A percentile compares a stretch with the other conserved stretches of the same genome.
phyloP scores from a whole-genome alignment of 345 rosid genomes.

The Heritiera fomes region DNA sequence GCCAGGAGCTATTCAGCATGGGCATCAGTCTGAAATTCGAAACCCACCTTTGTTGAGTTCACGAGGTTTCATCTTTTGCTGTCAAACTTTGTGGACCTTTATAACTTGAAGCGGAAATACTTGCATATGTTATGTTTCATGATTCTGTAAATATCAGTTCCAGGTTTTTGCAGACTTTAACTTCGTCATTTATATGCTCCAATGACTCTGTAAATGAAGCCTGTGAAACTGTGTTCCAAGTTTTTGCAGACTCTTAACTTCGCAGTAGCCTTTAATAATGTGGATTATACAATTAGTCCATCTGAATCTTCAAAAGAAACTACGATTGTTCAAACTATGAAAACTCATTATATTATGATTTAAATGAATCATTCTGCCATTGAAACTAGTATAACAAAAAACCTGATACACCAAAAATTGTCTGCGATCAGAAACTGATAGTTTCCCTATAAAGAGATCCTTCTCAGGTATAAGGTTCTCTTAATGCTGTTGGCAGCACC shows the following conservation, averaged over 20 bases:
- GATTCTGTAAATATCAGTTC: not conserved
- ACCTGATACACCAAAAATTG: not conserved
- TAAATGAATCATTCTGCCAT: no score
- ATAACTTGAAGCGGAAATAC: not conserved
- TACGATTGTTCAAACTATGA: no score
- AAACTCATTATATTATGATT: no score
- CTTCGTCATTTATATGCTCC: no score
- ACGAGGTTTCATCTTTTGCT: not conserved
- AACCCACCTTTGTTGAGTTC: slow-evolving; percentile 48
- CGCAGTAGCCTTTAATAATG: not conserved
- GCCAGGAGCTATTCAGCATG: slow-evolving; percentile 89
- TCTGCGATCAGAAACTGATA: not conserved
- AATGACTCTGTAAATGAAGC: no score
- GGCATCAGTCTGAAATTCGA: slow-evolving; percentile 70
- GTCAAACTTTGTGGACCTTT: not conserved
- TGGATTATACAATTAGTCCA: not conserved
- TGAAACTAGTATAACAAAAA: not conserved
- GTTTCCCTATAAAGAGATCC: not conserved
- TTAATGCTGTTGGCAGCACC: slow-evolving; percentile 49
- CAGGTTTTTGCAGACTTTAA: not conserved
- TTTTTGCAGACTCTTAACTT: not conserved
- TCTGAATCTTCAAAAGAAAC: not conserved
- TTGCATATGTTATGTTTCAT: not conserved
- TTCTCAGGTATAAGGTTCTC: slow-evolving; percentile 49
- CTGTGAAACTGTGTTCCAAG: no score